Conservation (phyloP, 2,329 filamentous ascomycete species). For the Paramyrothecium sp. region DNA sequence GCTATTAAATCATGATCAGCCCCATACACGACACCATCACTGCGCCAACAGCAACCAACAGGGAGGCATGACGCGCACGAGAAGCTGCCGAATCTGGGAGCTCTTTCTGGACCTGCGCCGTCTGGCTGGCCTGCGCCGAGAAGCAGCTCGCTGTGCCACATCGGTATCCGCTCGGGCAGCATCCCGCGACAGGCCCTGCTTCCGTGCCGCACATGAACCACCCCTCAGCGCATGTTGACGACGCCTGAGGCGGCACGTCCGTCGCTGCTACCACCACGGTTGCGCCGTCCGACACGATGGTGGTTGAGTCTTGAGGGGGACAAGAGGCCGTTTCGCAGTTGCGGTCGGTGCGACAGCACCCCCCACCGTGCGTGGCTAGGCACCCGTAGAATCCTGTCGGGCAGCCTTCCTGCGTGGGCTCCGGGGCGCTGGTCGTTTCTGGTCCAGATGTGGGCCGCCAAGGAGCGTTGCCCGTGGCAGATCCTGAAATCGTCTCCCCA, state of each 20-base stretch:
- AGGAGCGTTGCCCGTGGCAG: slow-evolving; percentile 39
- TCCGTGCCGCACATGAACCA: slow-evolving; percentile 71
- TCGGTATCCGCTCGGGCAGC: slow-evolving; percentile 75
- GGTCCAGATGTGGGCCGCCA: slow-evolving; percentile 42
- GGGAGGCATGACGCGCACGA: neutral
- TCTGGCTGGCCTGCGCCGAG: slow-evolving; percentile 48
- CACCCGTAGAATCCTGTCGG: slow-evolving; percentile 93
- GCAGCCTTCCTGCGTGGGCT: slow-evolving; percentile 52
- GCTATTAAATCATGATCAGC: neutral
- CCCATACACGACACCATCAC: slow-evolving; percentile 7
- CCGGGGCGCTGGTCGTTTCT: slow-evolving; percentile 26
- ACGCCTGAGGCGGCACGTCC: slow-evolving; percentile 41
- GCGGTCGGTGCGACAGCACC: slow-evolving; percentile 83
- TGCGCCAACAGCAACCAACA: slow-evolving; percentile 2
- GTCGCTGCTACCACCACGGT: slow-evolving; percentile 68
- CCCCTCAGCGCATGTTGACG: slow-evolving; percentile 66
- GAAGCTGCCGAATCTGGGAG: slow-evolving; percentile 30
- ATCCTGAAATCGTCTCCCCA: slow-evolving; percentile 34
- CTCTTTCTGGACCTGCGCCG: slow-evolving; percentile 56
- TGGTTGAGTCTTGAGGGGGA: slow-evolving; percentile 57
- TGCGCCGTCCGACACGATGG: slow-evolving; percentile 64
- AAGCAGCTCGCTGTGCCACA: slow-evolving; percentile 76
- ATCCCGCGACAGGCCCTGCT: slow-evolving; percentile 68
- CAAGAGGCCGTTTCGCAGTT: slow-evolving; percentile 83
- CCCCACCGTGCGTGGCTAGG: slow-evolving; percentile 76